These are phyloP conservation scores for Phytophthora quininea DNA, from an alignment of 352 stramenopile genomes.

Conservation along the genomic window DNA sequence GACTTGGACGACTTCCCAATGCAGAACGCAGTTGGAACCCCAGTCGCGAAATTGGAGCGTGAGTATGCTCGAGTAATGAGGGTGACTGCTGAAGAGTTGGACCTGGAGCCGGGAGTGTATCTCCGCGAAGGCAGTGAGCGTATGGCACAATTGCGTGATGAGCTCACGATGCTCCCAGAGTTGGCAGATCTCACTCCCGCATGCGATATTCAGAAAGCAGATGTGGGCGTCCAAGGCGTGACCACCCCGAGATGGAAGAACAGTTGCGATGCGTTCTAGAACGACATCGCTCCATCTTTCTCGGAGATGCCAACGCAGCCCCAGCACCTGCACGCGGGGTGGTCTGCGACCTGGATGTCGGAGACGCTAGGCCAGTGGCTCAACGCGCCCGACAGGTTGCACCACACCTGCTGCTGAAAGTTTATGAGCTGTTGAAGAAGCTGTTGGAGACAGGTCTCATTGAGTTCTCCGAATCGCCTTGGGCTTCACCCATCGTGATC, in stretches of 20 bases:
- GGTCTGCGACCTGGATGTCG: too few relatives aligned
- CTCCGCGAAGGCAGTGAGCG: neutral
- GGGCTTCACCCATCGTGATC: too few relatives aligned
- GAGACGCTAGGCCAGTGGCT: too few relatives aligned
- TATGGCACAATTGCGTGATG: neutral
- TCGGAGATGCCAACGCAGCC: too few relatives aligned
- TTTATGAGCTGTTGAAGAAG: slow-evolving; percentile 1
- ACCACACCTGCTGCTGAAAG: neutral
- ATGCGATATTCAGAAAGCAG: neutral
- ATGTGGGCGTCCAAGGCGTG: neutral
- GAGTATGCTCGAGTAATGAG: neutral
- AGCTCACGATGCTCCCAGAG: neutral
- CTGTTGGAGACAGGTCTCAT: neutral
- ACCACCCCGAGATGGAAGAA: too few relatives aligned
- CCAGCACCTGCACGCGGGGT: too few relatives aligned
- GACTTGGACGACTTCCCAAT: neutral
- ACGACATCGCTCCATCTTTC: too few relatives aligned
- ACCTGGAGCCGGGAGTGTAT: neutral
- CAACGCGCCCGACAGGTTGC: neutral
- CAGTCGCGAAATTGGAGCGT: neutral
- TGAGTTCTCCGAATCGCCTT: too few relatives aligned
- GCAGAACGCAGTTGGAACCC: neutral
- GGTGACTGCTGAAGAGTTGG: neutral
- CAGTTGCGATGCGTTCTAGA: too few relatives aligned
- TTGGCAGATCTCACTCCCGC: neutral